Percentiles rank a stretch among this genome's conserved stretches.
phyloP scores from a whole-genome alignment of 371 early-diverging fungal genomes.

The Lichtheimia ramosa region DNA sequence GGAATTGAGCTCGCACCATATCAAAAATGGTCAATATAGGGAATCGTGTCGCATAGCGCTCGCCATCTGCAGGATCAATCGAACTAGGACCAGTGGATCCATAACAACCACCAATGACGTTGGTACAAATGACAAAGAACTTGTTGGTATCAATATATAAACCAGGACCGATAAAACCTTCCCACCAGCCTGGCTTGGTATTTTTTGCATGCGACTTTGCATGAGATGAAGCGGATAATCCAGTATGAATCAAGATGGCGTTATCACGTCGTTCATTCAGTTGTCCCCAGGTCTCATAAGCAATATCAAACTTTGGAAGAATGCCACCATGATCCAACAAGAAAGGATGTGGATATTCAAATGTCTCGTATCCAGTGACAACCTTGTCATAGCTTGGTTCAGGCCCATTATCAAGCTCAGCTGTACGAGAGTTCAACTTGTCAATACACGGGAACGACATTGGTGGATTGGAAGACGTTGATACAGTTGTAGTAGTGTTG shows the following conservation, averaged over 20 bases:
- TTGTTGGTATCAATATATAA: conserved; percentile 81
- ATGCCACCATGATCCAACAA: conserved; percentile 82
- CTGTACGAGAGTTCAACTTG: conserved; percentile 62
- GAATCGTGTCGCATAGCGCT: conserved; percentile 87
- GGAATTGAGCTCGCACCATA: conserved; percentile 93
- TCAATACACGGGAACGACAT: conserved; percentile 83
- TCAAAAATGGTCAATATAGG: conserved; percentile 93
- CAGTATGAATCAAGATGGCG: conserved; percentile 84
- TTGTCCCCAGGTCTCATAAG: conserved; percentile 87
- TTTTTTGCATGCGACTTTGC: conserved; percentile 81
- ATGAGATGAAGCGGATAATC: conserved; percentile 82
- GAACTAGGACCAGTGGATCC: conserved; percentile 88
- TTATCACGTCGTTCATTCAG: conserved; percentile 70
- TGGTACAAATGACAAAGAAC: conserved; percentile 87
- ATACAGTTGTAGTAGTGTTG: not conserved
- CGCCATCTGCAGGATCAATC: conserved; percentile 68
- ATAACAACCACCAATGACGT: conserved; percentile 87
- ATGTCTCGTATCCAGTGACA: conserved; percentile 79
- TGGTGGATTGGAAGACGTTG: conserved; percentile 59
- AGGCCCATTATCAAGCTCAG: conserved; percentile 76
- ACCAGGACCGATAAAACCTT: conserved; percentile 92
- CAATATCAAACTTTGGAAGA: conserved; percentile 73
- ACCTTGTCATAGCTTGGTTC: conserved; percentile 87
- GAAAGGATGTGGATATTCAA: conserved; percentile 68
- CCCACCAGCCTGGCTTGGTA: conserved; percentile 94